Evolutionary conservation across 1,284 basidiomycete genomes (phyloP), one percentile per base, ranked within the genome.

Genomic region (Cutaneotrichosporon sp.): DNA sequence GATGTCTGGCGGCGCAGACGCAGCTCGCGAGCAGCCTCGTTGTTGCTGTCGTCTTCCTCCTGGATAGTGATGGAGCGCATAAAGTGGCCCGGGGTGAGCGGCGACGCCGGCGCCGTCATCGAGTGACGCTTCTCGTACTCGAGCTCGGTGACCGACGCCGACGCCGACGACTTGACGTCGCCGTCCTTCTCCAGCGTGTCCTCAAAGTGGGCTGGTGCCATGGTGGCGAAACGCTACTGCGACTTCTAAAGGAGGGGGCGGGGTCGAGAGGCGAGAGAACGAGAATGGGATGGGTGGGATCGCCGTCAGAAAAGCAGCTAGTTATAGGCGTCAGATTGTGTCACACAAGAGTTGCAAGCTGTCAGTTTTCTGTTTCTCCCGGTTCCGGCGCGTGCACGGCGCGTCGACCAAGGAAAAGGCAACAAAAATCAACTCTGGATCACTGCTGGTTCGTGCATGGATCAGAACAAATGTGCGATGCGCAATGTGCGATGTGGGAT

Each of bases 1-100:
- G 65, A 68, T 39, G 51, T 60, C 41, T 62, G 56, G 21, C 68
- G 55, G 26, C 61, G 52, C 21, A 69, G 55, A 12, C 60, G 52
- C 13, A 52, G 41, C 42, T 69, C 63, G 21, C 52, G 44, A n/a
- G 22, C 15, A 2, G 47, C 33, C n/a, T n/a, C n/a, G n/a, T n/a
- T n/a, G n/a, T n/a, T n/a, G 8, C 5, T 23, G 33, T 58, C 55
- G 36, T 55, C 52, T 23, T 51, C 54, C 26, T 58, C 53, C 23
- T 61, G 59, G 41, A 67, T 65, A 2, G 65, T 67, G 49, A 64
- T 42, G 3, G 55, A 34, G 9, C 54, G 51, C 12, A 56, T 60
- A 33, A 65, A 40, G 30, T 51, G 44, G 40, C 15, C 22, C 15
- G 15, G 35, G 36, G 12, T 23, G 37, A 2, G 45, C 3, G 20